phyloP scores from a whole-genome alignment of 371 early-diverging fungal species.

The Mortierella sp. region DNA sequence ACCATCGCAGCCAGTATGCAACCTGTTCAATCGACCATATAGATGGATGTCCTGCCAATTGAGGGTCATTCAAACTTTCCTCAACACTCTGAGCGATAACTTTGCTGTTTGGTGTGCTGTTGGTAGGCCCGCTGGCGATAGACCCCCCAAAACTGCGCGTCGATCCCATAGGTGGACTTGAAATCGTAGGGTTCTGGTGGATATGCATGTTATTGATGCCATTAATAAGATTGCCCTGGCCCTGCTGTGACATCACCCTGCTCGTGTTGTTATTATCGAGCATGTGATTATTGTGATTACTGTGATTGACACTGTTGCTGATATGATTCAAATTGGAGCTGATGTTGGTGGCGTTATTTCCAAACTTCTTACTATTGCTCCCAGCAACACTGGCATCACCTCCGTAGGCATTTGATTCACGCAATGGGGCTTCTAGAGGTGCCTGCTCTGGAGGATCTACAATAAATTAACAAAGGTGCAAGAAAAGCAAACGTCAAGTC shows the following conservation, averaged over 20 bases:
- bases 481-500: neutral
- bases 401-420: constrained; percentile 15
- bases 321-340: neutral
- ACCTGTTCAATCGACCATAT: constrained; percentile 74
- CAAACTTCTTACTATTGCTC: neutral
- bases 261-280: constrained; percentile 1
- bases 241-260: constrained; percentile 18
- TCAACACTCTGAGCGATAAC: constrained; percentile 42
- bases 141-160: constrained; percentile 28
- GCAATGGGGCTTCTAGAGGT: constrained; percentile 4
- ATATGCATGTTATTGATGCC: constrained; percentile 43
- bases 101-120: constrained; percentile 19
- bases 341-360: neutral
- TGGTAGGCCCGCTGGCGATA: constrained; percentile 6
- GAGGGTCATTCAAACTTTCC: constrained; percentile 52
- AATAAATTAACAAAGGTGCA: neutral
- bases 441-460: constrained; percentile 37
- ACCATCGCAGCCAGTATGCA: constrained; percentile 68
- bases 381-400: constrained; percentile 3
- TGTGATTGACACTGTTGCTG: neutral
- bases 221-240: constrained; percentile 11
- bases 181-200: constrained; percentile 37
- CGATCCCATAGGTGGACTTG: constrained; percentile 30
- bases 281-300: constrained; percentile 5
- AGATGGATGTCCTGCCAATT: constrained; percentile 55